Evolutionary conservation across 1,139 yeast genomes (phyloP).

Genomic region (Geotrichum histeridarum): DNA sequence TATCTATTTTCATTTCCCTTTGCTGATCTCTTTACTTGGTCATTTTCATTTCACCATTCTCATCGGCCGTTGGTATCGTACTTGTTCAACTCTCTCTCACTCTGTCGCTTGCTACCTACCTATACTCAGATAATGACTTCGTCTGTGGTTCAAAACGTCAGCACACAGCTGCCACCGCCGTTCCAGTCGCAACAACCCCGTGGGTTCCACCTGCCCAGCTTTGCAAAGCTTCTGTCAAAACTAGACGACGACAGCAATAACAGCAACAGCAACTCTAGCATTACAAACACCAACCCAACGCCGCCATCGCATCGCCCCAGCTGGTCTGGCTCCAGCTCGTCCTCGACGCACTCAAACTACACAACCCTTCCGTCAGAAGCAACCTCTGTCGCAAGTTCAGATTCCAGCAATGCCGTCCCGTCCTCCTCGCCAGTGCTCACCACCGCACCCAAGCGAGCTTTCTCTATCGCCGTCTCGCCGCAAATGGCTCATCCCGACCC

Average conservation of each 20-base stretch:
- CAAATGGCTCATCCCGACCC: not conserved
- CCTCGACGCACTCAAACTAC: not conserved
- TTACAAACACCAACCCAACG: not conserved
- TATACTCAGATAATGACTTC: too few relatives aligned
- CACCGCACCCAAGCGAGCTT: not conserved
- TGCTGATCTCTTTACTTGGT: too few relatives aligned
- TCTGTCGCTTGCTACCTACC: too few relatives aligned
- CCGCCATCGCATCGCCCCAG: not conserved
- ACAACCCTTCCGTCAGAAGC: slow-evolving; percentile 7
- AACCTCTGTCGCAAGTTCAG: slow-evolving; percentile 7
- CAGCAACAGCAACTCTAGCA: not conserved
- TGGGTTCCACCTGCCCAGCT: not conserved
- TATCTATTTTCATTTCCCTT: too few relatives aligned
- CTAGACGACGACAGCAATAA: not conserved
- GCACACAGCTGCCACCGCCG: too few relatives aligned
- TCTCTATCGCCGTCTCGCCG: not conserved
- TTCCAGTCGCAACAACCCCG: too few relatives aligned
- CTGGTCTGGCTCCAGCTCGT: not conserved
- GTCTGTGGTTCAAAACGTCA: too few relatives aligned
- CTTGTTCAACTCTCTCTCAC: too few relatives aligned
- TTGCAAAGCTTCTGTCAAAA: slow-evolving; percentile 2
- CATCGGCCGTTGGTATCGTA: too few relatives aligned
- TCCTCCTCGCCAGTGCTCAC: not conserved
- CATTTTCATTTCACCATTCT: too few relatives aligned
- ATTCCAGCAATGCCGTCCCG: not conserved